Evolutionary conservation across 2,329 filamentous ascomycete species (phyloP).

Genomic region (Cytospora mali): DNA sequence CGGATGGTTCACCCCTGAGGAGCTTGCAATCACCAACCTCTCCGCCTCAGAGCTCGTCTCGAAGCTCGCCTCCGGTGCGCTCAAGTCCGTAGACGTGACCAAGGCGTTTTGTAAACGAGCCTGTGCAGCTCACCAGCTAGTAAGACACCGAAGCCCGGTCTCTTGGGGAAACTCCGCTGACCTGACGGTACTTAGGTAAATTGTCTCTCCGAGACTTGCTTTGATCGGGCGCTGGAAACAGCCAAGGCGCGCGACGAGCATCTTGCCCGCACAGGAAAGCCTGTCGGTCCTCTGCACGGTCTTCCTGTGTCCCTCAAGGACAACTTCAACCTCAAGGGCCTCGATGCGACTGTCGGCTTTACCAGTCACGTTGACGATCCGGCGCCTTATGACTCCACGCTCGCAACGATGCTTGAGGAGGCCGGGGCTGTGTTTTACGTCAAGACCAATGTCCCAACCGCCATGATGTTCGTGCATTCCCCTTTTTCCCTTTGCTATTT

Average conservation of each 20-base stretch:
- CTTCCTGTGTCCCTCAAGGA: slow-evolving; percentile 71
- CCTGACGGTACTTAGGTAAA: slow-evolving; percentile 41
- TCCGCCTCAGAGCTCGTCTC: slow-evolving; percentile 39
- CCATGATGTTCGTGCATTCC: slow-evolving; percentile 59
- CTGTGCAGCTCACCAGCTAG: slow-evolving; percentile 42
- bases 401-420: slow-evolving; percentile 46
- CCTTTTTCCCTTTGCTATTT: neutral
- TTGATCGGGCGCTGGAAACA: slow-evolving; percentile 46
- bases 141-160: slow-evolving; percentile 20
- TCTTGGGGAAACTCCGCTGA: neutral
- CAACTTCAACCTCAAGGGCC: slow-evolving; percentile 64
- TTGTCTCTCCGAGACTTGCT: slow-evolving; percentile 53
- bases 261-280: slow-evolving; percentile 48
- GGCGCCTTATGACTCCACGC: slow-evolving; percentile 45
- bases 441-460: slow-evolving; percentile 62
- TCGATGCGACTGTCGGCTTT: slow-evolving; percentile 67
- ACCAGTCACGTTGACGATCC: slow-evolving; percentile 63
- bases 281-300: slow-evolving; percentile 65
- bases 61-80: slow-evolving; percentile 41
- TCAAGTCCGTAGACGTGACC: slow-evolving; percentile 41
- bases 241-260: slow-evolving; percentile 55
- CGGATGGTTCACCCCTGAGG: slow-evolving; percentile 58
- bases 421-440: slow-evolving; percentile 59
- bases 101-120: slow-evolving; percentile 45
- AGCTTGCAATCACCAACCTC: slow-evolving; percentile 43